Percentiles rank a stretch among this genome's conserved stretches.
These are phyloP conservation scores for Fusarium sp. DNA, from an alignment of 2,329 filamentous ascomycete genomes.

Conservation along the genomic window DNA sequence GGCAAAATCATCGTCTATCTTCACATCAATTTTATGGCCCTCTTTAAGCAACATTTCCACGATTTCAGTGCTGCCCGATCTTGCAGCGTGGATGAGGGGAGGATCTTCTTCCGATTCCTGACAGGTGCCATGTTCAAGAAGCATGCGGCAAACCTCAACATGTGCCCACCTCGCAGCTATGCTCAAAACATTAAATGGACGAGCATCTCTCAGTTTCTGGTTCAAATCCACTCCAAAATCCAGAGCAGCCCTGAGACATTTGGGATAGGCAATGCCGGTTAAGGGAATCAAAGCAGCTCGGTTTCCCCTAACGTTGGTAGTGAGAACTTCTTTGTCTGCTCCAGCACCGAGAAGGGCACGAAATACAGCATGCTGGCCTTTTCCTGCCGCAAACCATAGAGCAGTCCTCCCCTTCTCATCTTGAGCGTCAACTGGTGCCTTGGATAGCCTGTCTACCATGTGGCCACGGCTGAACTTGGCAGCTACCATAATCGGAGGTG, in stretches of 20 bases:
- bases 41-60: not conserved
- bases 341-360: not conserved
- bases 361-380: not conserved
- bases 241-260: not conserved
- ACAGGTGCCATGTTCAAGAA: not conserved
- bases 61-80: not conserved
- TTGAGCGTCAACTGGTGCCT: not conserved
- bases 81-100: not conserved
- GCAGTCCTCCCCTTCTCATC: not conserved
- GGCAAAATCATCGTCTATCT: not conserved
- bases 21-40: not conserved
- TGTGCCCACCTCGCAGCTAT: fast-evolving
- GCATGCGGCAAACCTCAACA: not conserved
- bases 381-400: not conserved
- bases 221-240: not conserved
- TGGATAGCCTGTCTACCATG: not conserved
- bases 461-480: not conserved
- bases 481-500: not conserved
- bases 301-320: not conserved
- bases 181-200: not conserved
- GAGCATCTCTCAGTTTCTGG: not conserved
- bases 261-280: not conserved
- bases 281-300: not conserved
- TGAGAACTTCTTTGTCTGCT: not conserved
- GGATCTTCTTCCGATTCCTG: not conserved